Evolutionary conservation across 768 basidiomycete species (phyloP).

Genomic region (Chiua virens): DNA sequence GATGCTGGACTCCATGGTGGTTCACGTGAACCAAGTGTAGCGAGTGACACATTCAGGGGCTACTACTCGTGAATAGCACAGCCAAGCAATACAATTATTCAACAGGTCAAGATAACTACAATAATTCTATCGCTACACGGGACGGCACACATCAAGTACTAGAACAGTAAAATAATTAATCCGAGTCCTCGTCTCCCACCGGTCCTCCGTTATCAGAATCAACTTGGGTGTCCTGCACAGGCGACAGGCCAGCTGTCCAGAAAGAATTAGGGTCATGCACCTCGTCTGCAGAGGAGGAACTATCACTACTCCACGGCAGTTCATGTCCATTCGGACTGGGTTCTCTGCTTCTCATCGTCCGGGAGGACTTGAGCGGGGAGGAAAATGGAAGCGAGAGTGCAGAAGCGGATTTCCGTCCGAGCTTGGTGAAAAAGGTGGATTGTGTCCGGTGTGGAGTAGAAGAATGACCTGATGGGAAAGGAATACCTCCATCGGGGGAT

Average conservation of each 20-base stretch:
- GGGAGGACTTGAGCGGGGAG: constrained; percentile 21
- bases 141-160: neutral
- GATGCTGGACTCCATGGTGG: constrained; percentile 13
- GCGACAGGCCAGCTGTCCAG: constrained; percentile 8
- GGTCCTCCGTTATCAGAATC: constrained; percentile 22
- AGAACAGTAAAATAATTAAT: constrained; percentile 6
- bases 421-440: constrained; percentile 40
- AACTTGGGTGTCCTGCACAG: constrained; percentile 2
- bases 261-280: constrained; percentile 18
- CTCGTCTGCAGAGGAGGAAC: constrained; percentile 48
- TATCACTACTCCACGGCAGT: constrained; percentile 58
- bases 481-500: constrained; percentile 16
- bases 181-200: constrained; percentile 21
- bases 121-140: constrained; percentile 2
- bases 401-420: constrained; percentile 47
- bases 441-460: constrained; percentile 16
- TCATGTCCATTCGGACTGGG: constrained; percentile 34
- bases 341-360: constrained; percentile 23
- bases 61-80: neutral
- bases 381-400: constrained; percentile 40
- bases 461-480: constrained; percentile 6
- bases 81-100: too few relatives aligned
- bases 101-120: neutral
- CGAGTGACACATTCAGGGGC: constrained; percentile 18
- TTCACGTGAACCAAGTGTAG: neutral